These are phyloP conservation scores for Kodamaea ohmeri DNA, from an alignment of 1,139 yeast genomes.

Conservation along the genomic window DNA sequence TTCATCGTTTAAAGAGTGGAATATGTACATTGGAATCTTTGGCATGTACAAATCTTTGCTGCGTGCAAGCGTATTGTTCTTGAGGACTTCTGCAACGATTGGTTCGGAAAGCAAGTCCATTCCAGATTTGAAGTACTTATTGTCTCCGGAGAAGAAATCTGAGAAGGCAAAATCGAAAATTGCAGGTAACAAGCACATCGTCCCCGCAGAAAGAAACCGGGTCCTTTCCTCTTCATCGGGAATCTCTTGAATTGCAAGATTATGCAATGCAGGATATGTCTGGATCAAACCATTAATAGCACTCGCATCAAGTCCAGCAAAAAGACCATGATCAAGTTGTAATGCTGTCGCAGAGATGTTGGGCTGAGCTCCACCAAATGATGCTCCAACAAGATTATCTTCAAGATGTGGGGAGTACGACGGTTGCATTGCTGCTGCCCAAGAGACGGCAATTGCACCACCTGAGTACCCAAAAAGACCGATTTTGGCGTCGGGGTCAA, in stretches of 20 bases:
- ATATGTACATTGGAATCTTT: slow-evolving; percentile 21
- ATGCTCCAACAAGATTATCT: slow-evolving; percentile 26
- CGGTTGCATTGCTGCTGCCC: slow-evolving; percentile 36
- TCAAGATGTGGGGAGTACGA: slow-evolving; percentile 31
- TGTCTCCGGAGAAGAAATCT: slow-evolving; percentile 19
- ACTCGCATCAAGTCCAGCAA: slow-evolving; percentile 25
- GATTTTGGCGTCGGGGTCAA: slow-evolving; percentile 23
- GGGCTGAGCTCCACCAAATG: slow-evolving; percentile 32
- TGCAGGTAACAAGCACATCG: slow-evolving; percentile 10
- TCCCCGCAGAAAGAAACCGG: slow-evolving; percentile 2
- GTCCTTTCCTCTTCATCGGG: neutral
- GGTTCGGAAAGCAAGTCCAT: slow-evolving; percentile 16
- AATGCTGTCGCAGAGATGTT: slow-evolving; percentile 22
- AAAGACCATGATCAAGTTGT: slow-evolving; percentile 20
- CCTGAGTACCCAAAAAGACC: slow-evolving; percentile 39
- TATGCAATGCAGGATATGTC: slow-evolving; percentile 24
- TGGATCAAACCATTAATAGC: slow-evolving; percentile 27
- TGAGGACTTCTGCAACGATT: slow-evolving; percentile 5
- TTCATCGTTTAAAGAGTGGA: slow-evolving; percentile 20
- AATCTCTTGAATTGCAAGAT: neutral
- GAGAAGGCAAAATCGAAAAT: slow-evolving; percentile 12
- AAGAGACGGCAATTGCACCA: slow-evolving; percentile 32
- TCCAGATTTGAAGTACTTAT: slow-evolving; percentile 16
- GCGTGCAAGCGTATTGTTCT: slow-evolving; percentile 10
- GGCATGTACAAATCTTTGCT: slow-evolving; percentile 14